These are phyloP conservation scores for Hypoxylon lenormandii DNA, from an alignment of 495 filamentous ascomycete species.

Conservation along the genomic window DNA sequence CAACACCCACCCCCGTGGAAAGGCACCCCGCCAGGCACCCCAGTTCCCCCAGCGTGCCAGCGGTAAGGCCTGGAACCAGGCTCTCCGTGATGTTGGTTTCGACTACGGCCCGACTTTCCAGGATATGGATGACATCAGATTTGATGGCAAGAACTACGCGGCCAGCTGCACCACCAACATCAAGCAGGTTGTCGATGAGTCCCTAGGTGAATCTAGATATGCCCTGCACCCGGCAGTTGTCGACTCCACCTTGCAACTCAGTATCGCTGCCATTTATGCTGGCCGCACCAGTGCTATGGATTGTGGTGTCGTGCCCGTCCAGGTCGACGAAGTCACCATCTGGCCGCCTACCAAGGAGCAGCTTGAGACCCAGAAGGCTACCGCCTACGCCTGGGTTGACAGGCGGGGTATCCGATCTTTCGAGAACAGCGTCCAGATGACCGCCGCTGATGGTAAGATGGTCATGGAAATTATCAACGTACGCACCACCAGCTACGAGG, in stretches of 20 bases:
- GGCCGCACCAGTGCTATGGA: conserved; percentile 50
- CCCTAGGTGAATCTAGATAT: conserved; percentile 54
- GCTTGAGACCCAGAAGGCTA: conserved; percentile 19
- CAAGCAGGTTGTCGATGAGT: conserved; percentile 34
- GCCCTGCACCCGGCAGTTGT: conserved; percentile 55
- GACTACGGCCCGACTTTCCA: conserved; percentile 56
- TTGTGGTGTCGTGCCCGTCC: conserved; percentile 53
- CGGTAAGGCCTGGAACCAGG: conserved; percentile 52
- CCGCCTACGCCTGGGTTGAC: conserved; percentile 28
- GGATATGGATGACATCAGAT: conserved; percentile 42
- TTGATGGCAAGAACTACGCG: conserved; percentile 44
- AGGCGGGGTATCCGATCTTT: conserved; percentile 20
- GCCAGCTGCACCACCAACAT: conserved; percentile 37
- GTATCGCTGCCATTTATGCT: conserved; percentile 51
- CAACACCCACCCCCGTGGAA: conserved; percentile 24
- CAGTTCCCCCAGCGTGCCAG: conserved; percentile 35
- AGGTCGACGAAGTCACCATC: conserved; percentile 54
- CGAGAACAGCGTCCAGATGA: conserved; percentile 21
- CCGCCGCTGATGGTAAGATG: conserved; percentile 35
- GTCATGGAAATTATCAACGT: conserved; percentile 49
- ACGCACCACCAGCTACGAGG: conserved; percentile 50
- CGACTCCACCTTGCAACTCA: conserved; percentile 55
- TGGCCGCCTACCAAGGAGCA: conserved; percentile 43
- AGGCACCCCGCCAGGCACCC: conserved; percentile 13
- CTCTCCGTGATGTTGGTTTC: conserved; percentile 53